Base-by-base conservation (phyloP, 2,329 filamentous ascomycete genomes). In the Metarhizium anisopliae region DNA sequence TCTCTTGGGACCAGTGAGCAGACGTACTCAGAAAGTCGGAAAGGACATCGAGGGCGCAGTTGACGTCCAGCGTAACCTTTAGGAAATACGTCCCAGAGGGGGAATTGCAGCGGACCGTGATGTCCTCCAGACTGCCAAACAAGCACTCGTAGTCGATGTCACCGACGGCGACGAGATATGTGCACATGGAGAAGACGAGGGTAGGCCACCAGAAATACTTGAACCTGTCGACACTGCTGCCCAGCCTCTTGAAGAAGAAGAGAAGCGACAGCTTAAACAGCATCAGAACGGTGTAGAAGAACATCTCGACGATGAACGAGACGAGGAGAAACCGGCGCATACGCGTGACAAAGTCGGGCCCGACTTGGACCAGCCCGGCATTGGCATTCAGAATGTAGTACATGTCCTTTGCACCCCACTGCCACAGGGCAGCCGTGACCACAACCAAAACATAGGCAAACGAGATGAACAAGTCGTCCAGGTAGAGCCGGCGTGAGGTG, bases 341-440 rank as follows among this genome's bases (percentile, higher is more conserved):
- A 45, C 47, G 53, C 6, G 50, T 13, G 16, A 29, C 7, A 43
- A 55, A 55, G 35, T 55, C 53, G 14, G 32, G 45, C 25, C 14
- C 45, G 13, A 18, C 30, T 5, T 20, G 13, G 16, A 16, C 53
- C 4, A 38, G 29, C 11, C 53, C 53, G 25, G 53, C 53, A 7
- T 55, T n/a, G 6, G 50, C 45, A 29, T 51, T 20, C 6, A 55
- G n/a, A 30, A 50, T 14, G 38, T 55, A 43, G 29, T 55, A 55
- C 53, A 55, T 50, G 47, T 55, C 53, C 42, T 32, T 50, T 40
- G 53, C 53, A 13, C n/a, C 47, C 53, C 53, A 55, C 18, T 50
- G 47, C 53, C 53, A 55, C 29, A 55, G 45, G n/a, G n/a, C 47
- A 3, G 53, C 53, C n/a, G 43, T 35, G 35, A 50, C 25, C 6